A percentile compares a stretch with the other conserved stretches of the same genome.
phyloP scores from a whole-genome alignment of 2,329 filamentous ascomycete species.

The Ascochyta koolunga region DNA sequence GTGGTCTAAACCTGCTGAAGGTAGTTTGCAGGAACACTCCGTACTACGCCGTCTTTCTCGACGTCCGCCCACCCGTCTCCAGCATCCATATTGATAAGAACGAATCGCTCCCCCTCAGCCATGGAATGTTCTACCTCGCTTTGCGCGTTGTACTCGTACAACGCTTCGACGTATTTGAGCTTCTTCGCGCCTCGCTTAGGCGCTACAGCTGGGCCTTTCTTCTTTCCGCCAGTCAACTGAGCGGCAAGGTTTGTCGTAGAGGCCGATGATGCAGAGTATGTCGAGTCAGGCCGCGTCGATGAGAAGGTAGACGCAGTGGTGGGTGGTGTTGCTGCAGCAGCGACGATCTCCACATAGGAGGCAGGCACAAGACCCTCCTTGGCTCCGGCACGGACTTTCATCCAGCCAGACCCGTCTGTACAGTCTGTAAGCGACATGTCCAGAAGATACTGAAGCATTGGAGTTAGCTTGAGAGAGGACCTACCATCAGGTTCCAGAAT shows the following conservation, averaged over 20 bases:
- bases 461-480: slow-evolving; percentile 42
- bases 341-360: slow-evolving; percentile 75
- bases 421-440: slow-evolving; percentile 27
- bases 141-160: slow-evolving; percentile 90
- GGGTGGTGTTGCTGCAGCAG: slow-evolving; percentile 47
- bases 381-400: slow-evolving; percentile 76
- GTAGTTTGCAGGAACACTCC: slow-evolving; percentile 93
- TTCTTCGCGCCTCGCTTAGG: slow-evolving; percentile 92
- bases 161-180: slow-evolving; percentile 86
- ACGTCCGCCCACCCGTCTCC: slow-evolving; percentile 98
- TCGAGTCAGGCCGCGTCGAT: slow-evolving; percentile 59
- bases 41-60: slow-evolving; percentile 83
- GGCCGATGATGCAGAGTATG: slow-evolving; percentile 77
- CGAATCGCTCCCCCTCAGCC: slow-evolving; percentile 87
- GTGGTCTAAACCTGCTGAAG: slow-evolving; percentile 70
- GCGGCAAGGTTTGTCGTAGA: slow-evolving; percentile 63
- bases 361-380: slow-evolving; percentile 87
- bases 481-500: slow-evolving; percentile 88
- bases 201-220: slow-evolving; percentile 90
- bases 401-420: slow-evolving; percentile 88
- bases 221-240: slow-evolving; percentile 61
- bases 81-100: slow-evolving; percentile 83
- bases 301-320: slow-evolving; percentile 38
- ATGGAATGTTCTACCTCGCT: slow-evolving; percentile 89
- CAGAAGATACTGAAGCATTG: slow-evolving; percentile 23